Conservation (phyloP, 345 rosid genomes). For the Trapa incisa region DNA sequence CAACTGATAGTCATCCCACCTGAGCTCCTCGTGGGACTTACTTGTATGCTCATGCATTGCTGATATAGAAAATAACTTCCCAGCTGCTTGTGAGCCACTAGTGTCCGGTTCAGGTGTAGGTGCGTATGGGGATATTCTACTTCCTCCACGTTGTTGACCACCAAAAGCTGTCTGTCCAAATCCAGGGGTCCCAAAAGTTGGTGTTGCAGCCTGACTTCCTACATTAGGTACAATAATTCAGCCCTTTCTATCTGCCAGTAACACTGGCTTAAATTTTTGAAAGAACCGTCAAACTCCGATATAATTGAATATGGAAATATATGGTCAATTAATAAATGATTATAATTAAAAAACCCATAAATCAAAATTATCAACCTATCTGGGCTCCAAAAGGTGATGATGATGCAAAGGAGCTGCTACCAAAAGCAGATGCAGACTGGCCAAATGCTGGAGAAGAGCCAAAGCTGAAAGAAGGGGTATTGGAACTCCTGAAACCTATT, state of each 20-base stretch:
- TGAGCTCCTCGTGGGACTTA: slow-evolving; percentile 79
- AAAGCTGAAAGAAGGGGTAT: slow-evolving; percentile 47
- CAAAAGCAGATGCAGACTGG: slow-evolving; percentile 64
- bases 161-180: slow-evolving; percentile 68
- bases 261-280: background rate
- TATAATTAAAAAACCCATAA: slow-evolving; percentile 5
- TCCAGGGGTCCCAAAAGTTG: slow-evolving; percentile 50
- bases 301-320: slow-evolving; percentile 6
- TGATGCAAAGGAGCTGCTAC: slow-evolving; percentile 57
- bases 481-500: slow-evolving; percentile 21
- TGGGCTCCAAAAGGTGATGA: slow-evolving; percentile 60
- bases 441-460: slow-evolving; percentile 61
- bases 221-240: slow-evolving; percentile 22
- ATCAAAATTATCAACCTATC: slow-evolving; percentile 34
- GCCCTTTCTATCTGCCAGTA: background rate
- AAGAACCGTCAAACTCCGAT: slow-evolving; percentile 1
- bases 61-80: slow-evolving; percentile 72
- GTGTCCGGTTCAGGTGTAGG: slow-evolving; percentile 54
- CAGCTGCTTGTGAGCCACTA: slow-evolving; percentile 43
- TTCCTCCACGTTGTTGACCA: slow-evolving; percentile 70
- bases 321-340: background rate
- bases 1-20: slow-evolving; percentile 90
- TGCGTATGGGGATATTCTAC: slow-evolving; percentile 56
- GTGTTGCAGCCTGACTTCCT: slow-evolving; percentile 57
- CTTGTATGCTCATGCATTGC: slow-evolving; percentile 69